These are phyloP conservation scores for Buxus sempervirens DNA, from an alignment of 164 flowering plant species.

Conservation along the genomic window DNA sequence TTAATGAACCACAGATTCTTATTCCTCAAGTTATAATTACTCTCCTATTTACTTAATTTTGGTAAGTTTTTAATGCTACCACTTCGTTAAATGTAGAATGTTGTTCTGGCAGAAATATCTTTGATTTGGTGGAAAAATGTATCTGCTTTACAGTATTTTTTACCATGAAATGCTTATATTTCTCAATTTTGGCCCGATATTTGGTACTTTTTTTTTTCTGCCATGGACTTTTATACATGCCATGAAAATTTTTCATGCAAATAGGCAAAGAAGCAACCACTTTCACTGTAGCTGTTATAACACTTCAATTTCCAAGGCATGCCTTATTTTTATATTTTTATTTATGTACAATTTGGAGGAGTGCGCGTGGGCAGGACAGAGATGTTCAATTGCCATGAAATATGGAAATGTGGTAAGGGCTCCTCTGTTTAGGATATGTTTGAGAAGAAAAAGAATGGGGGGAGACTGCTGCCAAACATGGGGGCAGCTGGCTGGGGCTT, in stretches of 20 bases:
- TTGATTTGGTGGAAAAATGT: neutral
- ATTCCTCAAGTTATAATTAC: neutral
- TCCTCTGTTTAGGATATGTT: no score
- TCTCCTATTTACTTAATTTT: neutral
- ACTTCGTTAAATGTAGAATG: no score
- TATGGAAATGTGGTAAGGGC: no score
- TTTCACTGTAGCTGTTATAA: neutral
- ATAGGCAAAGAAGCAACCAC: neutral
- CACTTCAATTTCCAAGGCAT: neutral
- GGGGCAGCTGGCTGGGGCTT: no score
- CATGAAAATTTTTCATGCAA: neutral
- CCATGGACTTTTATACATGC: neutral
- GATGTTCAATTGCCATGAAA: no score
- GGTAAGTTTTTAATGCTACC: neutral
- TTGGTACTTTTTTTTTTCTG: neutral
- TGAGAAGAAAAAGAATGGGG: no score
- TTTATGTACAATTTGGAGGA: no score
- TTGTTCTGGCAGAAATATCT: neutral
- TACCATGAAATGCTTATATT: neutral
- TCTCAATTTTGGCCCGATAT: neutral
- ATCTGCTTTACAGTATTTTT: neutral
- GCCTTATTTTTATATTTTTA: no score
- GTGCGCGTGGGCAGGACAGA: no score
- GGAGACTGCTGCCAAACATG: no score
- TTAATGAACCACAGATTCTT: neutral